These are phyloP conservation scores for Rhododendron griersonianum DNA, from an alignment of 148 eudicot species.

Conservation along the genomic window DNA sequence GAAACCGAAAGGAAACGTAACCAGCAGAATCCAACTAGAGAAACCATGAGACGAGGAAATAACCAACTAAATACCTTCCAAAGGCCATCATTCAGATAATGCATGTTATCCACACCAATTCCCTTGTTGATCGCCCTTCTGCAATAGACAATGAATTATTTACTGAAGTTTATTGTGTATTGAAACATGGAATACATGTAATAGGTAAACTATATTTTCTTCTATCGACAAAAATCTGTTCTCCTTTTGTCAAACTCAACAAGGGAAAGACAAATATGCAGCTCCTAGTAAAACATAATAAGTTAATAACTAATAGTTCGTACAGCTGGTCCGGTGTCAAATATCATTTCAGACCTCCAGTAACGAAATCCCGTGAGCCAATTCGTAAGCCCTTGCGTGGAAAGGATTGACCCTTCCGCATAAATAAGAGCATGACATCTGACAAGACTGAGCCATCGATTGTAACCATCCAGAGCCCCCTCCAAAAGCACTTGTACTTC, in stretches of 20 bases:
- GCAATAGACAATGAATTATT: conserved; percentile 26
- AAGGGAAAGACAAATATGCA: neutral
- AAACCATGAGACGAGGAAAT: neutral
- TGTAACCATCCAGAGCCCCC: neutral
- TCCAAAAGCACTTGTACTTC: neutral
- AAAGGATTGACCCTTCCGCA: neutral
- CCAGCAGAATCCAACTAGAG: neutral
- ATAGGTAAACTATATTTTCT: neutral
- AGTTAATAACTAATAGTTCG: neutral
- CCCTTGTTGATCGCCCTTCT: conserved; percentile 92
- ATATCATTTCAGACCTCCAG: neutral
- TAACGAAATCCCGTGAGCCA: neutral
- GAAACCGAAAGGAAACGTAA: neutral
- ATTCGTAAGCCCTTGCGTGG: neutral
- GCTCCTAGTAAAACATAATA: neutral
- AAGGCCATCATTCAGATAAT: conserved; percentile 95
- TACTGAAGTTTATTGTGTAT: neutral
- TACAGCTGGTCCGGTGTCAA: neutral
- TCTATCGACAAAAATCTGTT: neutral
- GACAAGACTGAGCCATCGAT: neutral
- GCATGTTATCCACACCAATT: conserved; percentile 93
- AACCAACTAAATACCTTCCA: conserved; percentile 66
- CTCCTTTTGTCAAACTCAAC: neutral
- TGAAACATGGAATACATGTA: neutral
- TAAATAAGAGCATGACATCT: neutral